A percentile compares a stretch with the other conserved stretches of the same genome.
These are phyloP conservation scores for Pseudocercospora crystallina DNA, from an alignment of 2,329 filamentous ascomycete genomes.

Conservation along the genomic window DNA sequence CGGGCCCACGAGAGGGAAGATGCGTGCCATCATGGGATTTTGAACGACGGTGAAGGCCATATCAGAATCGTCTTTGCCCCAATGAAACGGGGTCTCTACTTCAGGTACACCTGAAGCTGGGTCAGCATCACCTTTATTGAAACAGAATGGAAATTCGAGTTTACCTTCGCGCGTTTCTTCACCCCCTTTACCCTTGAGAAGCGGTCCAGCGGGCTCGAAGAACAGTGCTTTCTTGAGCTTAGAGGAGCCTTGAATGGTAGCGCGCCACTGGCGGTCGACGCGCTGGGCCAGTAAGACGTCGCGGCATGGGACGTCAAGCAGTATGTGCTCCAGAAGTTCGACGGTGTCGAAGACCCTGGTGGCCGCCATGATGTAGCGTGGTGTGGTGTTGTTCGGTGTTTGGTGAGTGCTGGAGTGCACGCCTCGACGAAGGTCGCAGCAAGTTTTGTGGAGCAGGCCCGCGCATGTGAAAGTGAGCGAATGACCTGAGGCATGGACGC, in stretches of 20 bases:
- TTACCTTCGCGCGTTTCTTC: neutral
- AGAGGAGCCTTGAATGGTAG: neutral
- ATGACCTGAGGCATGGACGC: too few species aligned
- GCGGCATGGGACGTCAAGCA: neutral
- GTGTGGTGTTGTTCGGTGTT: neutral
- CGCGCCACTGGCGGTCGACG: neutral
- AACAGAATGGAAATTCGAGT: too few species aligned
- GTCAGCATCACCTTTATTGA: neutral
- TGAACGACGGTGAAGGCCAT: neutral
- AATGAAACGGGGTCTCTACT: neutral
- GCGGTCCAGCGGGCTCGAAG: neutral
- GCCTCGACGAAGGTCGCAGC: too few species aligned
- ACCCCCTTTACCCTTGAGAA: neutral
- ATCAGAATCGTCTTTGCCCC: too few species aligned
- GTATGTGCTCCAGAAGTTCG: slow-evolving; percentile 8
- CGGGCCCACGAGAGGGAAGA: neutral
- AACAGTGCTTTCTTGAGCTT: neutral
- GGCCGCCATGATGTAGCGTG: neutral
- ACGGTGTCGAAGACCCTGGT: neutral
- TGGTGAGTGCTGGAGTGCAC: too few species aligned
- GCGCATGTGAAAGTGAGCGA: too few species aligned
- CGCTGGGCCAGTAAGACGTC: slow-evolving; percentile 4
- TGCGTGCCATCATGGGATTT: neutral
- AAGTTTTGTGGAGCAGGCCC: too few species aligned
- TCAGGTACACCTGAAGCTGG: neutral